Evolutionary conservation across 306 rosid genomes (phyloP), one percentile per base, ranked within the genome.

Genomic region (Betula pendula): DNA sequence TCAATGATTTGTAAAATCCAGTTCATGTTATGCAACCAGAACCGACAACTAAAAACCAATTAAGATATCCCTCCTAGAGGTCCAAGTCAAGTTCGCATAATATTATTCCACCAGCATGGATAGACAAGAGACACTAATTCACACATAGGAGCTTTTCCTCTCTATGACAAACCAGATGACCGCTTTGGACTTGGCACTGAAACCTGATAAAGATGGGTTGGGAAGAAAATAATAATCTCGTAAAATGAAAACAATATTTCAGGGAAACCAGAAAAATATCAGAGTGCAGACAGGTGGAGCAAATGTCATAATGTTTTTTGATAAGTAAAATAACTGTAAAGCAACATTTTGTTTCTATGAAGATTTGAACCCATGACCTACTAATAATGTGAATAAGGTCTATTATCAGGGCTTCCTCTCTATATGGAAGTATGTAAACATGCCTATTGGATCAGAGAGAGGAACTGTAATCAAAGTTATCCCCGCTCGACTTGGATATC

Each of bases 61-160:
- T 49, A 77, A 63, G 69, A 44, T 42, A 76, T 22, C 44, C 35
- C 55, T 40, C 52, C 22, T 63, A 63, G 45, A 17, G 24, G 45
- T 58, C 66, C 66, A 58, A 63, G 69, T 63, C 45, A 63, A 14
- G 44, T 31, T 17, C 7, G 44, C 69, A 33, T 3, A 3, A 63
- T 29, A 33, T 31, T 33, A 33, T 33, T 17, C 69, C 22, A 8
- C 69, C 24, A 7, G 69, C 17, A 31, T 33, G 43, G 44, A 63
- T 63, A 16, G 24, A 25, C 33, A 63, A 31, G 43, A 45, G 17
- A 63, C 43, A 33, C 6, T 33, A 16, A 63, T 19, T 33, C 13
- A 8, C 6, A 33, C 20, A 55, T 33, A 16, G 13, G 69, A 63
- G 45, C 31, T 22, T 22, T 8, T 10, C 33, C 31, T 20, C 62